Evolutionary conservation across 2,329 filamentous ascomycete genomes (phyloP).

Genomic region (Aspergillus texensis): DNA sequence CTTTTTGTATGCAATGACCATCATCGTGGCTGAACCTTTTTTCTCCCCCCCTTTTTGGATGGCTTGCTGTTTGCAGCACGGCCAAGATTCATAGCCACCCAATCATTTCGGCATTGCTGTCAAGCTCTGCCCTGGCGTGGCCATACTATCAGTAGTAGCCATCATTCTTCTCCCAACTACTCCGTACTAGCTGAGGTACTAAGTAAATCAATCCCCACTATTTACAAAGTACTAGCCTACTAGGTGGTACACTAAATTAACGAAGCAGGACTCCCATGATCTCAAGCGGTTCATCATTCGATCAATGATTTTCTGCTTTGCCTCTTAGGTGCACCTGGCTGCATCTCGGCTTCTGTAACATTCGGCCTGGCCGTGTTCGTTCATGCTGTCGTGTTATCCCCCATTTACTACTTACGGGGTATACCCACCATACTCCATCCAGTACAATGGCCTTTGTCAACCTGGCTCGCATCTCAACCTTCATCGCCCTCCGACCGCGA

Average conservation of each 20-base stretch:
- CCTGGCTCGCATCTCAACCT: slow-evolving; percentile 10
- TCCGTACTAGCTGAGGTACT: not conserved
- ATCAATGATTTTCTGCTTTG: not conserved
- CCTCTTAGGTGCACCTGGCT: slow-evolving; percentile 13
- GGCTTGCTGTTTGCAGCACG: not conserved
- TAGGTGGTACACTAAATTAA: not conserved
- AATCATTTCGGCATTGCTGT: slow-evolving; percentile 1
- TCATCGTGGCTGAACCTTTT: slow-evolving; percentile 6
- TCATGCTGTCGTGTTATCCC: slow-evolving; percentile 14
- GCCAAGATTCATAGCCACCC: slow-evolving; percentile 1
- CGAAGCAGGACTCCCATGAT: not conserved
- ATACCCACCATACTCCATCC: not conserved
- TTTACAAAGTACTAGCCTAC: not conserved
- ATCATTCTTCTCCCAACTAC: not conserved
- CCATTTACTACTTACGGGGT: not conserved
- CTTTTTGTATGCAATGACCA: not conserved
- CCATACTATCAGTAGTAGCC: not conserved
- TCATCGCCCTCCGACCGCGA: slow-evolving; percentile 13
- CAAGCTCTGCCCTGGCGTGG: slow-evolving; percentile 2
- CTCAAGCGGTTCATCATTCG: not conserved
- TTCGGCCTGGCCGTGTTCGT: slow-evolving; percentile 19
- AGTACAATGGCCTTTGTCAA: slow-evolving; percentile 17
- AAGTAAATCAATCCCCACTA: not conserved
- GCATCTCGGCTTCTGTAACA: slow-evolving; percentile 5
- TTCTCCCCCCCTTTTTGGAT: not conserved